A percentile compares a stretch with the other conserved stretches of the same genome.
These are phyloP conservation scores for Silene noctiflora DNA, from an alignment of 179 eudicot genomes.

Conservation along the genomic window DNA sequence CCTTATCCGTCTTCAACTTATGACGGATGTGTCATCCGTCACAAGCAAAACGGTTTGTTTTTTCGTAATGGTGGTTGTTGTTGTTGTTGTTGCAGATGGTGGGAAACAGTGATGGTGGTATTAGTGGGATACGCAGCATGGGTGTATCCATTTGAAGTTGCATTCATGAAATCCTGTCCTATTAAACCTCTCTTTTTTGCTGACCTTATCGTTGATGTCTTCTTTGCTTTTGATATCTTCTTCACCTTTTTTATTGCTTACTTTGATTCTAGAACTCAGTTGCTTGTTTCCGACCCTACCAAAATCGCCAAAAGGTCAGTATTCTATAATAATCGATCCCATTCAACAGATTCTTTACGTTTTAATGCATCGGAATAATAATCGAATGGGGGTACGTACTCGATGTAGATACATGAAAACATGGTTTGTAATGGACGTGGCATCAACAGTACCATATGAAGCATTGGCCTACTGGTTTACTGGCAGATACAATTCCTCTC, in stretches of 20 bases:
- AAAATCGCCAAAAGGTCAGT: conserved; percentile 60
- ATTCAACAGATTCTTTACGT: not conserved
- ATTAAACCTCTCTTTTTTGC: conserved; percentile 41
- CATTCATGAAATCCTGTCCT: conserved; percentile 45
- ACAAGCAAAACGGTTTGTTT: too few species aligned
- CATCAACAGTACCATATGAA: conserved; percentile 82
- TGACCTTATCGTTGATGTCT: conserved; percentile 54
- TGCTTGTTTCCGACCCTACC: conserved; percentile 50
- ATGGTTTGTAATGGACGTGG: conserved; percentile 86
- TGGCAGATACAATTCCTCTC: conserved; percentile 45
- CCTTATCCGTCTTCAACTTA: too few species aligned
- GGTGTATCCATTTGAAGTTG: conserved; percentile 78
- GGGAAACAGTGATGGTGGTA: conserved; percentile 78
- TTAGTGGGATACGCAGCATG: conserved; percentile 71
- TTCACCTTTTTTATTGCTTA: conserved; percentile 78
- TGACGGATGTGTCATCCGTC: too few species aligned
- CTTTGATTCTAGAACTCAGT: conserved; percentile 60
- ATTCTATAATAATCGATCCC: too few species aligned
- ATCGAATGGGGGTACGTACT: too few species aligned
- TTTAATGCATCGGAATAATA: not conserved
- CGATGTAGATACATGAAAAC: conserved; percentile 60
- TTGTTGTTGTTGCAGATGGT: conserved; percentile 43
- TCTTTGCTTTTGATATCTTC: conserved; percentile 69
- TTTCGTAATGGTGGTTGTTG: too few species aligned
- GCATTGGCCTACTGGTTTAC: conserved; percentile 48